A percentile compares a stretch with the other conserved stretches of the same genome.
These are phyloP conservation scores for Arachnomyces sp. DNA, from an alignment of 2,329 filamentous ascomycete genomes.

Conservation along the genomic window DNA sequence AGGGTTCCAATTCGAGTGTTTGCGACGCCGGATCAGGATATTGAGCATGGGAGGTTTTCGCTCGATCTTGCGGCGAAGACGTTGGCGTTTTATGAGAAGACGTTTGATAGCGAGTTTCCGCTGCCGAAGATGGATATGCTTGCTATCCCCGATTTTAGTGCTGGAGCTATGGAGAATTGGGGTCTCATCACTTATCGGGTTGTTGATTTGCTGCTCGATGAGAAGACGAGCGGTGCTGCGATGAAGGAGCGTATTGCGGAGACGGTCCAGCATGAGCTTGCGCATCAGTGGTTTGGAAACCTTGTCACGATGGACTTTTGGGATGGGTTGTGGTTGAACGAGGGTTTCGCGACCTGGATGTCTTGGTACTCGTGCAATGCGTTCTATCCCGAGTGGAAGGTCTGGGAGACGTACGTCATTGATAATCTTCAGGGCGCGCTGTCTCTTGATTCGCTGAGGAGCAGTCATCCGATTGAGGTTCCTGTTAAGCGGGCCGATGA, in stretches of 20 bases:
- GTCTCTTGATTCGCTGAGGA: slow-evolving; percentile 79
- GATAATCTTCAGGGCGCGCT: slow-evolving; percentile 85
- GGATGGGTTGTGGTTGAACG: slow-evolving; percentile 95
- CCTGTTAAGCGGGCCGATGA: slow-evolving; percentile 92
- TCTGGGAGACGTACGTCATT: slow-evolving; percentile 91
- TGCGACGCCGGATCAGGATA: slow-evolving; percentile 79
- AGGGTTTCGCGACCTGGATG: slow-evolving; percentile 88
- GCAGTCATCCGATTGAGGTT: slow-evolving; percentile 93
- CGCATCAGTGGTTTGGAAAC: slow-evolving; percentile 98
- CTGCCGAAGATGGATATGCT: slow-evolving; percentile 95
- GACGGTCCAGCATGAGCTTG: slow-evolving; percentile 92
- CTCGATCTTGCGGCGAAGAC: slow-evolving; percentile 82
- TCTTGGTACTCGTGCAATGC: slow-evolving; percentile 88
- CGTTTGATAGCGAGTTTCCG: slow-evolving; percentile 79
- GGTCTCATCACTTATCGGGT: slow-evolving; percentile 91
- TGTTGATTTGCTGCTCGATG: slow-evolving; percentile 81
- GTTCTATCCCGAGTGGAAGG: slow-evolving; percentile 97
- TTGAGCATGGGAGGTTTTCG: slow-evolving; percentile 85
- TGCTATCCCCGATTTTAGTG: slow-evolving; percentile 90
- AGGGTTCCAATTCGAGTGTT: slow-evolving; percentile 90
- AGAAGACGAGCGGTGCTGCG: slow-evolving; percentile 80
- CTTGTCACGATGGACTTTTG: slow-evolving; percentile 98
- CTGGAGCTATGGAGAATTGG: slow-evolving; percentile 98
- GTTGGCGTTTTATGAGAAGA: slow-evolving; percentile 89
- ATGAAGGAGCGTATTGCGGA: slow-evolving; percentile 91